Evolutionary conservation across 2,329 filamentous ascomycete species (phyloP), one percentile per base, ranked within the genome.

Genomic region (Penicillium sp.): DNA sequence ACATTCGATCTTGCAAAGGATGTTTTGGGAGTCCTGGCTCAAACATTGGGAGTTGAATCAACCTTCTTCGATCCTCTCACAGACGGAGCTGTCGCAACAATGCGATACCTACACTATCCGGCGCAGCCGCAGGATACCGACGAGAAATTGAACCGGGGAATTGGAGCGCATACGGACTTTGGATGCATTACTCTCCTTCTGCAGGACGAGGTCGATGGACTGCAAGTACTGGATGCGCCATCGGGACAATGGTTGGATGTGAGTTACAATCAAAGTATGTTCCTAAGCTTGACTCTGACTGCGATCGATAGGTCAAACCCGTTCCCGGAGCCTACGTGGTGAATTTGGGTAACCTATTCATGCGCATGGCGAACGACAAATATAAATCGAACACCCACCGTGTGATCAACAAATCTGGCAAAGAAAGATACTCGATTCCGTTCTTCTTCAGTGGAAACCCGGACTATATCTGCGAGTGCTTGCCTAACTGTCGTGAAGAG

Each of bases 391-490:
- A 76, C 49, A 63, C 73, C 13, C 77, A 78, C 57, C 71, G 76
- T 0, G 77, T 78, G 0, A 78, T 79, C 50, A 78, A 78, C 62
- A 69, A 71, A 48, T 73, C 72, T 12, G 73, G 72, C 0, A 43
- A 59, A 9, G 75, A 79, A 58, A 64, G 77, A 8, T 78, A 79
- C 57, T 74, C 70, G 1, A 76, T 78, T 50, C 75, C 75, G 0
- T 76, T 79, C 54, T 78, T 78, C 61, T 78, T 75, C 57, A 73
- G 68, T n/a, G 75, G 77, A 1, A 79, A 80, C 46, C 76, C 76
- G 1, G 76, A 79, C 51, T 79, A 75, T 56, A 57, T 76, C 8
- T 75, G 78, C 47, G 64, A 74, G 56, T 79, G 77, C 57, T 60
- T 80, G 54, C 77, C 77, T 1, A 77, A 77, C 49, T 80, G 77